Evolutionary conservation across 257 asterid genomes (phyloP).

Genomic region (Sherardia arvensis): DNA sequence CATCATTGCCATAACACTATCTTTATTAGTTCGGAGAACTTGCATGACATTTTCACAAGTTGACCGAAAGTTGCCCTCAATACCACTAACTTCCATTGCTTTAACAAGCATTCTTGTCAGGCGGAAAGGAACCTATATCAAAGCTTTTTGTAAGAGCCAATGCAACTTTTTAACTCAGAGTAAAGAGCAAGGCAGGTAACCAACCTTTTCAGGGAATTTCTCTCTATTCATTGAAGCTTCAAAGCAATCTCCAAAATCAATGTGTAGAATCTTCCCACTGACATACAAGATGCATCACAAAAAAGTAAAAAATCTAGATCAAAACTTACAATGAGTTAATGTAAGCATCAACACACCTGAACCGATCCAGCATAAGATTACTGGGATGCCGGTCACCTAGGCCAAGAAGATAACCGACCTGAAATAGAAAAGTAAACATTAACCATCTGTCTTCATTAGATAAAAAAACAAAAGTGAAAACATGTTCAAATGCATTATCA

Average conservation of each 20-base stretch:
- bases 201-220: constrained; percentile 97
- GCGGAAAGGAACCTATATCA: constrained; percentile 92
- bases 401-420: constrained; percentile 99
- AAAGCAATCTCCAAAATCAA: constrained; percentile 99
- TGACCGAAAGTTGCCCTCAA: constrained; percentile 95
- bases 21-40: constrained; percentile 85
- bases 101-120: constrained; percentile 98
- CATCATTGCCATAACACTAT: constrained; percentile 99
- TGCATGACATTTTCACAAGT: constrained; percentile 98
- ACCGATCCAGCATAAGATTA: constrained; percentile 97
- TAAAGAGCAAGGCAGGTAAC: neutral
- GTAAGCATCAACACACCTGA: constrained; percentile 40
- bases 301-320: constrained; percentile 1
- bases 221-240: constrained; percentile 99
- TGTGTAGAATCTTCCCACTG: constrained; percentile 99
- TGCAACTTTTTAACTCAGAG: neutral
- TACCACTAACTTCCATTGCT: constrained; percentile 99
- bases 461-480: neutral
- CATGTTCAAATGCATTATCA: neutral
- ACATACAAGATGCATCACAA: constrained; percentile 16
- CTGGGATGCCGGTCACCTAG: constrained; percentile 99
- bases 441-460: neutral
- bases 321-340: constrained; percentile 4
- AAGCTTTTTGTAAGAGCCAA: neutral
- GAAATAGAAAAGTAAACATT: constrained; percentile 14